Evolutionary conservation across 371 early-diverging fungal genomes (phyloP), one percentile per base, ranked within the genome.

Genomic region (Homolaphlyctis polyrhiza): DNA sequence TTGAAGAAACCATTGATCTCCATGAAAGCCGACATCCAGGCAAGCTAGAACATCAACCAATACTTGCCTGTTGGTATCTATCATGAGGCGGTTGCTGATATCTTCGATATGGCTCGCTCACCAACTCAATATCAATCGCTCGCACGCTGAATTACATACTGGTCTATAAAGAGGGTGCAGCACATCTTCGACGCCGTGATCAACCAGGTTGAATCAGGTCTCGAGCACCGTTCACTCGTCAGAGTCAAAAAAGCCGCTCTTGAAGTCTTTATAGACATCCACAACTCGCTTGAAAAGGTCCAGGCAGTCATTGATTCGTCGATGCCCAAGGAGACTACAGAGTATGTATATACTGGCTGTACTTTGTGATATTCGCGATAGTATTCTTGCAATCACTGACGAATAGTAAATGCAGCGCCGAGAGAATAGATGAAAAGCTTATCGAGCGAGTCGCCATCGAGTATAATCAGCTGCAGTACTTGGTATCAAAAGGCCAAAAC

Each of bases 401-500:
- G 63, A 2, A 23, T 51, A 4, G 36, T 27, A 16, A 45, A 34
- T 11, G 14, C 32, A 51, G 52, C 11, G 32, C 11, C 11, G 8
- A 14, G 11, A n/a, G 8, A 13, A 55, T 55, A 35, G 75, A 72
- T 28, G 73, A 70, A n/a, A 91, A 91, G 61, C 85, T 88, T 35
- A 80, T 92, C 25, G 92, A 92, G 64, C 85, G 91, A 29, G 91
- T 91, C n/a, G 92, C 92, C 13, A 87, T 89, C 48, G 92, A 92
- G 74, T 92, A 82, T 67, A 91, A 91, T 51, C 91, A 92, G 59
- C 85, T 92, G 81, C 89, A 87, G 63, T 90, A 88, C 68, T 76
- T 91, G 1, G 88, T 89, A 1, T 76, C 79, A 16, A 74, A 83
- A 50, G 89, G 88, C n/a, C 77, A 86, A 64, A 72, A 71, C n/a